A percentile compares a stretch with the other conserved stretches of the same genome.
phyloP scores from a whole-genome alignment of 345 rosid species.

The Populus nigra region DNA sequence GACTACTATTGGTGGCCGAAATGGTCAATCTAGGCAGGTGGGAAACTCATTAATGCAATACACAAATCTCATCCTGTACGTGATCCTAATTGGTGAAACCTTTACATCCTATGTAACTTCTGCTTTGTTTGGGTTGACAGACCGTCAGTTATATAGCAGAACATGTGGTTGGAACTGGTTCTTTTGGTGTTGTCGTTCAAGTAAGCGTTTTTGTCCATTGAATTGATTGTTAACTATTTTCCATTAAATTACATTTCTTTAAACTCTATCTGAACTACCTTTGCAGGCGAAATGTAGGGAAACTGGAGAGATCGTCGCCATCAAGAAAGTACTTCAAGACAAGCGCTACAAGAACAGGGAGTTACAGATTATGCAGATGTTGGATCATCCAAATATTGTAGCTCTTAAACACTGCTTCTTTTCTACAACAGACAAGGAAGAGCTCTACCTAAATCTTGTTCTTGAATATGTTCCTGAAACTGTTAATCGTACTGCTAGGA shows the following conservation, averaged over 20 bases:
- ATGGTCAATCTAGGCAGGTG: slow-evolving; percentile 92
- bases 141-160: slow-evolving; percentile 84
- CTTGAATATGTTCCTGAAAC: slow-evolving; percentile 97
- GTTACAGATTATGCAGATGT: slow-evolving; percentile 85
- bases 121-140: slow-evolving; percentile 45
- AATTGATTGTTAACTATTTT: not conserved
- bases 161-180: slow-evolving; percentile 96
- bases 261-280: slow-evolving; percentile 21
- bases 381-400: slow-evolving; percentile 90
- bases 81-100: slow-evolving; percentile 4
- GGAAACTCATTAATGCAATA: slow-evolving; percentile 9
- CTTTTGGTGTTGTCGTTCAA: slow-evolving; percentile 92
- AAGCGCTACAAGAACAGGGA: slow-evolving; percentile 97
- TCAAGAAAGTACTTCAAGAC: slow-evolving; percentile 97
- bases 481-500: slow-evolving; percentile 70
- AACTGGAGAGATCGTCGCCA: slow-evolving; percentile 92
- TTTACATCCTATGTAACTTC: slow-evolving; percentile 10
- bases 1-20: slow-evolving; percentile 85
- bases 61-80: not conserved
- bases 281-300: slow-evolving; percentile 93
- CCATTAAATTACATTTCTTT: slow-evolving; percentile 1
- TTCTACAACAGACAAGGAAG: slow-evolving; percentile 91
- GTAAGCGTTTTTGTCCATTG: slow-evolving; percentile 42
- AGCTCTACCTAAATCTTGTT: slow-evolving; percentile 91
- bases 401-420: slow-evolving; percentile 85